These are phyloP conservation scores for Thozetella sp. DNA, from an alignment of 495 filamentous ascomycete species.

Conservation along the genomic window DNA sequence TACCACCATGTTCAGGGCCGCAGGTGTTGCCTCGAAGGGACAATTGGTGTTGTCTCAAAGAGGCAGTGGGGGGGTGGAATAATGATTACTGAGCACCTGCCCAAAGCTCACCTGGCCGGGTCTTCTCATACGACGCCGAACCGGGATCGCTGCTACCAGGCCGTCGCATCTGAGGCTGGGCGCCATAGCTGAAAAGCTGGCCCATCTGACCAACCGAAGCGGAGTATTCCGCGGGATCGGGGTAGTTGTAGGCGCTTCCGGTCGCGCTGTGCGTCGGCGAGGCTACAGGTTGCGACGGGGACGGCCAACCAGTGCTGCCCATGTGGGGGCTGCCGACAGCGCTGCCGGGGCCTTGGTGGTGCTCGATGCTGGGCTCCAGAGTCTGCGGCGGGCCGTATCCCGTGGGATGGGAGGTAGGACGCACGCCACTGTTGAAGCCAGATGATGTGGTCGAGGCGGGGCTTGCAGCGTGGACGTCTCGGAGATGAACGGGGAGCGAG, in stretches of 20 bases:
- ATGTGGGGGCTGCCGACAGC: constrained; percentile 73
- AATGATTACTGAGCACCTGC: constrained; percentile 25
- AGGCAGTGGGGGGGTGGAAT: too few species aligned
- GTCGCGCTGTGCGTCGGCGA: constrained; percentile 63
- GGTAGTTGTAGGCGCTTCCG: constrained; percentile 66
- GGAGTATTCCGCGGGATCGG: constrained; percentile 61
- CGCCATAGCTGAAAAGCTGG: constrained; percentile 59
- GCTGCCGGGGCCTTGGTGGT: constrained; percentile 67
- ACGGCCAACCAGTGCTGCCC: constrained; percentile 72
- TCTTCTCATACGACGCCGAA: constrained; percentile 53
- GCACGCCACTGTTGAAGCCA: constrained; percentile 59
- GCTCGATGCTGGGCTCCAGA: constrained; percentile 84
- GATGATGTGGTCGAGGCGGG: constrained; percentile 65
- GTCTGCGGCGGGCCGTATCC: constrained; percentile 82
- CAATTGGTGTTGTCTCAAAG: too few species aligned
- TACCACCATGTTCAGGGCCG: too few species aligned
- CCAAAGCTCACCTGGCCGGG: constrained; percentile 39
- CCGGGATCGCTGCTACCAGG: constrained; percentile 73
- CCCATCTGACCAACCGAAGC: constrained; percentile 57
- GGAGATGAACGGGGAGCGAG: constrained; percentile 81
- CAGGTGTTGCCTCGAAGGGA: too few species aligned
- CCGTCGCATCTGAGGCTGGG: constrained; percentile 61
- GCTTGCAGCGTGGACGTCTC: constrained; percentile 73
- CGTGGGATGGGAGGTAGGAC: constrained; percentile 75
- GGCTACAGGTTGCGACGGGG: constrained; percentile 61